Conservation (phyloP, 2,329 filamentous ascomycete species). For the Xylariaceae sp. region DNA sequence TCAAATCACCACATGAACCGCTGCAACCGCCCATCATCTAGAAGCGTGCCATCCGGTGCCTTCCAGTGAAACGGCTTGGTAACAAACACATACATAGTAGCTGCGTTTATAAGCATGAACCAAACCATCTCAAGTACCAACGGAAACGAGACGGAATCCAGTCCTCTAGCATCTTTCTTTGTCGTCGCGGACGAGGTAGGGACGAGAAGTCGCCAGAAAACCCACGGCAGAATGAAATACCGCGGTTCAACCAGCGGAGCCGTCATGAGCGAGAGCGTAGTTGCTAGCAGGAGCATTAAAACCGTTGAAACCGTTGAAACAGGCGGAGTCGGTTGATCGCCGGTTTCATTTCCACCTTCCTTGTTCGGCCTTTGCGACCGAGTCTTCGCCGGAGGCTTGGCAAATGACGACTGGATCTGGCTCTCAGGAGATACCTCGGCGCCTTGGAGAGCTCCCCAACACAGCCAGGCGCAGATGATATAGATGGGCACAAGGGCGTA, state of each 20-base stretch:
- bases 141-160: constrained; percentile 25
- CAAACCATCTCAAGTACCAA: constrained; percentile 57
- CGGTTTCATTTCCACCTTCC: background rate
- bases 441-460: constrained; percentile 57
- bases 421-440: constrained; percentile 18
- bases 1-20: constrained; percentile 73
- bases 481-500: constrained; percentile 68
- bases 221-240: constrained; percentile 94
- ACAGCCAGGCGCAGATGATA: constrained; percentile 61
- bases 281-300: constrained; percentile 59
- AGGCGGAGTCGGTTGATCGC: background rate
- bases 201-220: constrained; percentile 81
- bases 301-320: constrained; percentile 44
- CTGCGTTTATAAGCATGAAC: constrained; percentile 59
- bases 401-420: constrained; percentile 18
- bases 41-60: constrained; percentile 43
- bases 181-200: constrained; percentile 41
- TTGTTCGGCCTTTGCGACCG: background rate
- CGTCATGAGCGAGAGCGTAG: constrained; percentile 72
- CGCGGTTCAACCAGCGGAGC: constrained; percentile 91
- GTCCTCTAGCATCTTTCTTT: background rate
- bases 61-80: constrained; percentile 62
- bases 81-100: constrained; percentile 67
- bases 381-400: background rate
- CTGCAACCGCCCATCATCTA: constrained; percentile 56